Evolutionary conservation across 768 basidiomycete species (phyloP).

Genomic region (Termitomyces bulborhizus): DNA sequence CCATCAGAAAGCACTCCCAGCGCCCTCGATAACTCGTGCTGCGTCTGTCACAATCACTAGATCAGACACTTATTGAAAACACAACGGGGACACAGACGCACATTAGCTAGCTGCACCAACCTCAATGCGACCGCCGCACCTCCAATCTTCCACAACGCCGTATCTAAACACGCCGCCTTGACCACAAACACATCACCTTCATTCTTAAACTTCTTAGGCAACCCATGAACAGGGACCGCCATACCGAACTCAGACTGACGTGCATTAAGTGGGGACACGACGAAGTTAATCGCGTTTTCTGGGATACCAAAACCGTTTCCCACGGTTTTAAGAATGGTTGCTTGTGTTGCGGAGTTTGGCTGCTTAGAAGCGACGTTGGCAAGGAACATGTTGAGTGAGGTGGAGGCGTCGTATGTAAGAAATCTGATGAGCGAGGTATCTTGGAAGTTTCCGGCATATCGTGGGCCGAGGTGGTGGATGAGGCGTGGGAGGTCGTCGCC

Average conservation of each 20-base stretch:
- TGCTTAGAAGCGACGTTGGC: slow-evolving; percentile 35
- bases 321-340: slow-evolving; percentile 44
- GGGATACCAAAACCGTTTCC: slow-evolving; percentile 40
- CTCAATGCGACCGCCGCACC: slow-evolving; percentile 70
- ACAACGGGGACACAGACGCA: slow-evolving; percentile 23
- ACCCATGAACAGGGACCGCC: slow-evolving; percentile 15
- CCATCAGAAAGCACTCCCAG: slow-evolving; percentile 71
- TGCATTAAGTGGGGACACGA: slow-evolving; percentile 30
- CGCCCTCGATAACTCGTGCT: slow-evolving; percentile 71
- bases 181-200: slow-evolving; percentile 56
- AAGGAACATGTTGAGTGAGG: slow-evolving; percentile 77
- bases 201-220: slow-evolving; percentile 18
- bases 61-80: not conserved
- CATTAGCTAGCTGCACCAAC: slow-evolving; percentile 72
- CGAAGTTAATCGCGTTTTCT: slow-evolving; percentile 31
- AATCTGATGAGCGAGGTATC: slow-evolving; percentile 64
- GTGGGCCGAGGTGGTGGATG: slow-evolving; percentile 77
- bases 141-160: slow-evolving; percentile 76
- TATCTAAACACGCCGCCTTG: slow-evolving; percentile 62
- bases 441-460: slow-evolving; percentile 73
- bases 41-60: slow-evolving; percentile 36
- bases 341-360: slow-evolving; percentile 16
- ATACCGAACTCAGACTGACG: slow-evolving; percentile 13
- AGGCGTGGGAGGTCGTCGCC: slow-evolving; percentile 70
- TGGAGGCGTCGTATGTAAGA: slow-evolving; percentile 80